Evolutionary conservation across 1,284 basidiomycete genomes (phyloP).

Genomic region (Coniferiporia sulphurascens): DNA sequence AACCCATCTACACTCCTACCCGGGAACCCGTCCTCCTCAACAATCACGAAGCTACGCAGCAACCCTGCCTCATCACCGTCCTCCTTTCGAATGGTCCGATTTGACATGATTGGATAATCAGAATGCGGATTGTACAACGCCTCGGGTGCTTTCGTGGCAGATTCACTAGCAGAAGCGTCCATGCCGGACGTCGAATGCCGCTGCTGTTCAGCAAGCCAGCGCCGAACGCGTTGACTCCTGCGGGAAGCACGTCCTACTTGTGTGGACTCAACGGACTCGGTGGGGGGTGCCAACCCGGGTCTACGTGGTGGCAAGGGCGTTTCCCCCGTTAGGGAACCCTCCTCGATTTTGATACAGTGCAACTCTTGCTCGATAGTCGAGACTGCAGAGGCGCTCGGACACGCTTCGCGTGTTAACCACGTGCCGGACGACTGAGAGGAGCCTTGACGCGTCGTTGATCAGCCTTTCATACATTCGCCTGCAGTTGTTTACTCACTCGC

Average conservation of each 20-base stretch:
- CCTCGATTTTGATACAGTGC: background rate
- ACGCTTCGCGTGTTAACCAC: constrained; percentile 7
- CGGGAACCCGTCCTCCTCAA: constrained; percentile 6
- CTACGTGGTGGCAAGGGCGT: background rate
- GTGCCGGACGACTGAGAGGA: background rate
- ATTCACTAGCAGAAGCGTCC: background rate
- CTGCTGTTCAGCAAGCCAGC: constrained; percentile 16
- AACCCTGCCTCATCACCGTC: constrained; percentile 6
- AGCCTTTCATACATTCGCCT: background rate
- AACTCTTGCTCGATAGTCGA: background rate
- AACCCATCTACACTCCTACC: background rate
- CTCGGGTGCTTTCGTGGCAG: constrained; percentile 11
- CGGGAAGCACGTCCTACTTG: background rate
- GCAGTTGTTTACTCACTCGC: background rate
- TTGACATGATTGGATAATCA: constrained; percentile 12
- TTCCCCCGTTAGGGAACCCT: background rate
- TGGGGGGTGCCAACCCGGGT: background rate
- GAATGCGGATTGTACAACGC: constrained; percentile 15
- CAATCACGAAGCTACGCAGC: constrained; percentile 11
- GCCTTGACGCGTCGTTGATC: constrained; percentile 4
- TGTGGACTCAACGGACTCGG: background rate
- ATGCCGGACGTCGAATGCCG: background rate
- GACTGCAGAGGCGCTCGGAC: background rate
- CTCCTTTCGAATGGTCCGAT: constrained; percentile 2
- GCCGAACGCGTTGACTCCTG: constrained; percentile 11